Percentiles rank a stretch among this genome's conserved stretches.
Evolutionary conservation across 768 basidiomycete species (phyloP).

Genomic region (Russula lepida): DNA sequence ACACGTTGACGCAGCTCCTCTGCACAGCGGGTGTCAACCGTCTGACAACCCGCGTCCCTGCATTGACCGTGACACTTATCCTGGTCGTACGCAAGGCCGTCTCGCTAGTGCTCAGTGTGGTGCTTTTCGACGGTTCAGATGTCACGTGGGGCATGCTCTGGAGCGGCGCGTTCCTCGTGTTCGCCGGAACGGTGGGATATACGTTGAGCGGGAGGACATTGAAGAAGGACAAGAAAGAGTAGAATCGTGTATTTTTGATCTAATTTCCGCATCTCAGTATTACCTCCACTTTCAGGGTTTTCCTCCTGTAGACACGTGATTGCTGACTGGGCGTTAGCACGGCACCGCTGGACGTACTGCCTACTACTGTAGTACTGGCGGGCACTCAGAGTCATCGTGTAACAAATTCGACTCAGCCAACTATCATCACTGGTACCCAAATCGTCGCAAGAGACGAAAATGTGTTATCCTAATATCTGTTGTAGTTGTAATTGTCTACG

Average conservation of each 20-base stretch:
- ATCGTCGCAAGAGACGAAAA: neutral
- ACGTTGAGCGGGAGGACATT: conserved; percentile 31
- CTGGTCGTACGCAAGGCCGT: conserved; percentile 76
- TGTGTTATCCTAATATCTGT: neutral
- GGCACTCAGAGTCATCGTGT: neutral
- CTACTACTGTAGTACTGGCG: no score
- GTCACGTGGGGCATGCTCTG: conserved; percentile 44
- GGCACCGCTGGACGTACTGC: no score
- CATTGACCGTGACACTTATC: conserved; percentile 71
- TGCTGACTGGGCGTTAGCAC: no score
- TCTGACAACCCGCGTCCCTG: conserved; percentile 66
- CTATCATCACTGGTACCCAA: neutral
- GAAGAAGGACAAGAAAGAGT: conserved; percentile 20
- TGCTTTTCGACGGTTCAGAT: conserved; percentile 34
- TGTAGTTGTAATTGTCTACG: neutral
- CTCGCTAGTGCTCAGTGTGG: conserved; percentile 65
- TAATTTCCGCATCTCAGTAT: neutral
- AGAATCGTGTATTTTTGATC: neutral
- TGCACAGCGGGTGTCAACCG: conserved; percentile 85
- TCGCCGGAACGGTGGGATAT: conserved; percentile 66
- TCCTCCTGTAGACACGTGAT: neutral
- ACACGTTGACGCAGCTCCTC: conserved; percentile 75
- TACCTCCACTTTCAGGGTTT: no score
- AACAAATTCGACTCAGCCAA: neutral
- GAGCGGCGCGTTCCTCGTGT: conserved; percentile 58